Evolutionary conservation across 345 rosid species (phyloP), one percentile per base, ranked within the genome.

Genomic region (Triadica sebifera): DNA sequence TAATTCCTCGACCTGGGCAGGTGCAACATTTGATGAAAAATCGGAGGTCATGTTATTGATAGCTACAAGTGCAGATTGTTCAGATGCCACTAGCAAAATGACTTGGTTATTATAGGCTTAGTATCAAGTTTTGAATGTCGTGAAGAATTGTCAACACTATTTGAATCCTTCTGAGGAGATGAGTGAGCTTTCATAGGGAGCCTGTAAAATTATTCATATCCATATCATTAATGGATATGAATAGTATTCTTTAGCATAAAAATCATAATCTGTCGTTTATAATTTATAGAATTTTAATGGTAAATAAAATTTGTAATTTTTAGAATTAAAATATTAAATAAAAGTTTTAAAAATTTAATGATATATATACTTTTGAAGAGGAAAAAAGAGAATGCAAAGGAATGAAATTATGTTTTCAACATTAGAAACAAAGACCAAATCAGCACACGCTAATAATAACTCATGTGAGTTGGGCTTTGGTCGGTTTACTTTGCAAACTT

Each of bases 161-260:
- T 89, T 22, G 76, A 75, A 41, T 83, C 85, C 66, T 77, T 81
- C 57, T 71, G 86, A 57, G 59, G 67, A 74, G 84, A 72, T 29
- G 67, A 63, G 37, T 61, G 73, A 70, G 65, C 79, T 79, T 86
- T 91, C 55, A 70, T 84, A 25, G 80, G 78, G 13, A 81, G 66
- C 71, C 76, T 70, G 52, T 77, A 80, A n/a, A n/a, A n/a, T n/a
- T n/a, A n/a, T n/a, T n/a, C n/a, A n/a, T n/a, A n/a, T n/a, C n/a
- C n/a, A n/a, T n/a, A n/a, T n/a, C n/a, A n/a, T n/a, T n/a, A n/a
- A n/a, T n/a, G n/a, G n/a, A n/a, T n/a, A n/a, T n/a, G n/a, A n/a
- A n/a, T n/a, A n/a, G n/a, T n/a, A n/a, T n/a, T n/a, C n/a, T n/a
- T n/a, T n/a, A n/a, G n/a, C n/a, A n/a, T n/a, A n/a, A n/a, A n/a